phyloP scores from a whole-genome alignment of 2,329 filamentous ascomycete species.

The Beauveria medogensis region DNA sequence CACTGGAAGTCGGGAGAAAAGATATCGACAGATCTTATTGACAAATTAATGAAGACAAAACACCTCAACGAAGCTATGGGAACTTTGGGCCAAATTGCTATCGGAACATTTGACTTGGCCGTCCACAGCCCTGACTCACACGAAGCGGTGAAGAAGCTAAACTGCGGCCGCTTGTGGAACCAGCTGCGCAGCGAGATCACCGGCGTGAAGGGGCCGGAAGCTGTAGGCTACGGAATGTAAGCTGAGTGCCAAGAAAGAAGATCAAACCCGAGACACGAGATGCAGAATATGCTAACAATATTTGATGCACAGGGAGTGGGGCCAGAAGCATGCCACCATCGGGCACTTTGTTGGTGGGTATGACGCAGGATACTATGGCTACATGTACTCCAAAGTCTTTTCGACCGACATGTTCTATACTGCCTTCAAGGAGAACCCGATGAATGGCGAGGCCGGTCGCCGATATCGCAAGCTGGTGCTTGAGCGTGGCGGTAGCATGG shows the following conservation, averaged over 20 bases:
- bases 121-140: slow-evolving; percentile 66
- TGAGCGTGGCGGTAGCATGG: slow-evolving; percentile 67
- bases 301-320: slow-evolving; percentile 48
- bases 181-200: slow-evolving; percentile 62
- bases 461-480: slow-evolving; percentile 72
- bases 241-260: slow-evolving; percentile 17
- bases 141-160: slow-evolving; percentile 56
- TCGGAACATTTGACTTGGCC: slow-evolving; percentile 78
- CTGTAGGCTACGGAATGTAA: slow-evolving; percentile 47
- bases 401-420: slow-evolving; percentile 80
- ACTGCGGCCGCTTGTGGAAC: slow-evolving; percentile 64
- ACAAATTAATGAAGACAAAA: slow-evolving; percentile 67
- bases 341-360: slow-evolving; percentile 79
- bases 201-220: slow-evolving; percentile 67
- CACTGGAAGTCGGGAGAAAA: slow-evolving; percentile 64
- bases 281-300: slow-evolving; percentile 20
- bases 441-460: slow-evolving; percentile 66
- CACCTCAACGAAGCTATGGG: slow-evolving; percentile 74
- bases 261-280: neutral
- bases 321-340: slow-evolving; percentile 71
- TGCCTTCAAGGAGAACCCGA: slow-evolving; percentile 69
- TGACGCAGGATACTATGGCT: slow-evolving; percentile 77
- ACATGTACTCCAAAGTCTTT: slow-evolving; percentile 69
- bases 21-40: slow-evolving; percentile 67
- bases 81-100: slow-evolving; percentile 71